Conservation (phyloP, 179 eudicot species). For the Camellia oleifera region DNA sequence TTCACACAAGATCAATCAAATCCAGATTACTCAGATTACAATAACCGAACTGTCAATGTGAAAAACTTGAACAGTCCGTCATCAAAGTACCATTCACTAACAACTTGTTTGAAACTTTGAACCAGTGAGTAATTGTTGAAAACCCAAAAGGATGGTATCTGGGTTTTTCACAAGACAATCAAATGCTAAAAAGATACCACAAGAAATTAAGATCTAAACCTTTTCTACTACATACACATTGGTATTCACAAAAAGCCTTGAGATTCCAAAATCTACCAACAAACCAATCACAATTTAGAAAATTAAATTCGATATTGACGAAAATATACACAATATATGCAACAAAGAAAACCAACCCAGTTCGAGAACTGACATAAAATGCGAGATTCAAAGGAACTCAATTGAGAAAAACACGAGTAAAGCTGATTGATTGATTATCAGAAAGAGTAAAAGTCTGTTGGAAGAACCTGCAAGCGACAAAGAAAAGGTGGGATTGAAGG, state of each 20-base stretch:
- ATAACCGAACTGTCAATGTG: not conserved
- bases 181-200: not conserved
- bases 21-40: not conserved
- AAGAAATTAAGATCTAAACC: not conserved
- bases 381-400: not conserved
- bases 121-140: not conserved
- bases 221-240: not conserved
- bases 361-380: not conserved
- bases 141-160: not conserved
- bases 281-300: not conserved
- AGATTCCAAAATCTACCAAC: not conserved
- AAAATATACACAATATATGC: not conserved
- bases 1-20: not conserved
- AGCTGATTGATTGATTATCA: not conserved
- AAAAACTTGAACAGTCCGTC: not conserved
- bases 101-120: not conserved
- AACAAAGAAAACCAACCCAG: constrained; percentile 4
- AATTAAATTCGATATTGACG: too few relatives aligned
- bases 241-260: not conserved
- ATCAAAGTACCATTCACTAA: not conserved
- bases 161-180: not conserved
- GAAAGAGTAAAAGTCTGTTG: not conserved
- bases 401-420: not conserved
- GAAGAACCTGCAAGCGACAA: not conserved
- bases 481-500: not conserved